Conservation (phyloP, 2,329 filamentous ascomycete genomes). For the Colletotrichum sp. region DNA sequence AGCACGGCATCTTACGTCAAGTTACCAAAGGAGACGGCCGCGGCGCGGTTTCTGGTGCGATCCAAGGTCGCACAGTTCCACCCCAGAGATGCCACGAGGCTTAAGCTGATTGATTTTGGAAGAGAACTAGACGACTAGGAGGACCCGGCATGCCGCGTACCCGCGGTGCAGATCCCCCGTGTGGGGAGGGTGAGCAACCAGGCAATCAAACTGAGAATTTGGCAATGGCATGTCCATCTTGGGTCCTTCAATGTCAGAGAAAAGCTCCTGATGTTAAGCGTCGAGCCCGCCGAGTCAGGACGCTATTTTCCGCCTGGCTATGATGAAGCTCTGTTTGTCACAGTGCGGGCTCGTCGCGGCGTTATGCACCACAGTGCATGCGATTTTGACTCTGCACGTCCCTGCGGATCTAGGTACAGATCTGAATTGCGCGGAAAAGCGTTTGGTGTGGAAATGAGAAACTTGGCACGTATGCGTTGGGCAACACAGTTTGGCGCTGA, state of each 20-base stretch:
- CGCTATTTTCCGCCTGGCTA: background rate
- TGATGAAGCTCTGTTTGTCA: background rate
- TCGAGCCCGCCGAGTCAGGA: conserved; percentile 1
- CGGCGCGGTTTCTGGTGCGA: conserved; percentile 66
- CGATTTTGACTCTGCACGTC: conserved; percentile 6
- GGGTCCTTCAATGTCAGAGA: conserved; percentile 13
- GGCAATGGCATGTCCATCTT: background rate
- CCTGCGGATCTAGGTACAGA: background rate
- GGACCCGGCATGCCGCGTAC: conserved; percentile 4
- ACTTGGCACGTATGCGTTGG: conserved; percentile 1
- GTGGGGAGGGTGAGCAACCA: conserved; percentile 6
- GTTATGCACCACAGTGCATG: conserved; percentile 2
- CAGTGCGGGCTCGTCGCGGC: background rate
- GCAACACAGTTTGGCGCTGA: background rate
- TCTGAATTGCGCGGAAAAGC: background rate
- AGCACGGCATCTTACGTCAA: conserved; percentile 62
- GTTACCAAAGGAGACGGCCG: conserved; percentile 64
- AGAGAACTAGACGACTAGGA: conserved; percentile 62
- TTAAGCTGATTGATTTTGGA: conserved; percentile 69
- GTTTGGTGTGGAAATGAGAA: background rate
- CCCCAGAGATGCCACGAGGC: conserved; percentile 63
- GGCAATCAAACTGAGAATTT: conserved; percentile 8
- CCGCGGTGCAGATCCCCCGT: conserved; percentile 16
- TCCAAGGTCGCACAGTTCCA: conserved; percentile 72
- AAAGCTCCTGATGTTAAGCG: conserved; percentile 17